A percentile compares a stretch with the other conserved stretches of the same genome.
phyloP scores from a whole-genome alignment of 1,139 yeast genomes.

The Scheffersomyces quercinus region DNA sequence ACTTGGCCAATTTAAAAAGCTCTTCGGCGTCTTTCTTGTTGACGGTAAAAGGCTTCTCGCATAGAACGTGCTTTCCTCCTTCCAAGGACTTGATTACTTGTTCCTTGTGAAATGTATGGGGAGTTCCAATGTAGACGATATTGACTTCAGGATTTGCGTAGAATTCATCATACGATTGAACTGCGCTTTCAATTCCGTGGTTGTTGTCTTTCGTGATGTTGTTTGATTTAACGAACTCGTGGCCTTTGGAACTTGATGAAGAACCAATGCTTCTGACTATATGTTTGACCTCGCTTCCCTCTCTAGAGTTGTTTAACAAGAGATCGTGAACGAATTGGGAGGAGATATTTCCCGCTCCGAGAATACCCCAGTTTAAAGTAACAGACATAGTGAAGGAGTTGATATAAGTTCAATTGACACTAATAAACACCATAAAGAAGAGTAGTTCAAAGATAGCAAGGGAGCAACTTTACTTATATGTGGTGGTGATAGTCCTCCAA shows the following conservation, averaged over 20 bases:
- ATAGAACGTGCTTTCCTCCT: conserved; percentile 55
- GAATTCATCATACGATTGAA: conserved; percentile 34
- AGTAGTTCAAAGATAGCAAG: background rate
- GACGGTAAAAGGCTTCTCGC: conserved; percentile 64
- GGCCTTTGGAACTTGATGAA: conserved; percentile 28
- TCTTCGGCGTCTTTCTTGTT: conserved; percentile 48
- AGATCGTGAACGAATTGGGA: conserved; percentile 40
- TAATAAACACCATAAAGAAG: background rate
- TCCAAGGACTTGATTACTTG: conserved; percentile 50
- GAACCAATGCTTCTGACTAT: conserved; percentile 34
- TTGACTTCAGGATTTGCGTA: conserved; percentile 48
- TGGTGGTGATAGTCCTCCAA: background rate
- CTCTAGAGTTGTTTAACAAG: conserved; percentile 22
- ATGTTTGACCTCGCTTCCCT: conserved; percentile 21
- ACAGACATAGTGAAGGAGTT: conserved; percentile 13
- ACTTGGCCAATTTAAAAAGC: conserved; percentile 45
- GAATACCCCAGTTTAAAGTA: conserved; percentile 39
- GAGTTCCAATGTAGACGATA: conserved; percentile 59
- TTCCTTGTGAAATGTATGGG: conserved; percentile 56
- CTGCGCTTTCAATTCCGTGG: conserved; percentile 19
- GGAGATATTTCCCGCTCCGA: conserved; percentile 50
- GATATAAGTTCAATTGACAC: background rate
- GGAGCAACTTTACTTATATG: background rate
- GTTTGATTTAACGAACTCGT: conserved; percentile 21
- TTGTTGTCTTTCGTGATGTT: conserved; percentile 16